Conservation (phyloP, 1,284 basidiomycete genomes). For the Hypsizygus ulmarius region DNA sequence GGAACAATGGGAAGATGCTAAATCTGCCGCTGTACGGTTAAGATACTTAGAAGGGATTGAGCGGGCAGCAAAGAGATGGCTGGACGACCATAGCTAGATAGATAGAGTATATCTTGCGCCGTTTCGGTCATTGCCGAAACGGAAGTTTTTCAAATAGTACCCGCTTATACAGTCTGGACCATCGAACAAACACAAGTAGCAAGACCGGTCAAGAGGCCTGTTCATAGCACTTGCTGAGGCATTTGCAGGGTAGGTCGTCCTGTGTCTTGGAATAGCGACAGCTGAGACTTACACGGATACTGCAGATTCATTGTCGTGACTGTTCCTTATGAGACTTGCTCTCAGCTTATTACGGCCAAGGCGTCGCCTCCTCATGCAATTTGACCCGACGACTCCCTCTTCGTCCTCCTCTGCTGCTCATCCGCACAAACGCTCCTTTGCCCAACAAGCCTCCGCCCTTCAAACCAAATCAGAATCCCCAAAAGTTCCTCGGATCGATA, state of each 20-base stretch:
- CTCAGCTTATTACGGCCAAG: constrained; percentile 44
- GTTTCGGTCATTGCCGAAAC: constrained; percentile 9
- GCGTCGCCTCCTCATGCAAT: constrained; percentile 58
- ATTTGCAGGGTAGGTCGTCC: not conserved
- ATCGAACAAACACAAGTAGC: not conserved
- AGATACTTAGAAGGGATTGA: constrained; percentile 79
- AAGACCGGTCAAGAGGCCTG: not conserved
- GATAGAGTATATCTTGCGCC: not conserved
- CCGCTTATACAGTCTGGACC: not conserved
- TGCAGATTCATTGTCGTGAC: constrained; percentile 5
- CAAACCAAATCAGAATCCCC: constrained; percentile 17
- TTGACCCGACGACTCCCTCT: constrained; percentile 36
- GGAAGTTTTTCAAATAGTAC: constrained; percentile 5
- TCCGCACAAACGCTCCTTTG: constrained; percentile 38
- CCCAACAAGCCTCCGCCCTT: constrained; percentile 29
- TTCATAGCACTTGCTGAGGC: not conserved
- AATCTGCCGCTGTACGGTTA: constrained; percentile 64
- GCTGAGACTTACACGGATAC: constrained; percentile 1
- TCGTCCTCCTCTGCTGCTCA: constrained; percentile 22
- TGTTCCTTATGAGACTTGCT: constrained; percentile 48
- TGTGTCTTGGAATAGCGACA: not conserved
- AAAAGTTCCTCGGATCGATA: constrained; percentile 29
- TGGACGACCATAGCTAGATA: constrained; percentile 30
- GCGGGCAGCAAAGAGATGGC: constrained; percentile 60
- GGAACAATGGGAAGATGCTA: constrained; percentile 57